Conservation (phyloP, 495 filamentous ascomycete species). For the Daldinia concentrica region DNA sequence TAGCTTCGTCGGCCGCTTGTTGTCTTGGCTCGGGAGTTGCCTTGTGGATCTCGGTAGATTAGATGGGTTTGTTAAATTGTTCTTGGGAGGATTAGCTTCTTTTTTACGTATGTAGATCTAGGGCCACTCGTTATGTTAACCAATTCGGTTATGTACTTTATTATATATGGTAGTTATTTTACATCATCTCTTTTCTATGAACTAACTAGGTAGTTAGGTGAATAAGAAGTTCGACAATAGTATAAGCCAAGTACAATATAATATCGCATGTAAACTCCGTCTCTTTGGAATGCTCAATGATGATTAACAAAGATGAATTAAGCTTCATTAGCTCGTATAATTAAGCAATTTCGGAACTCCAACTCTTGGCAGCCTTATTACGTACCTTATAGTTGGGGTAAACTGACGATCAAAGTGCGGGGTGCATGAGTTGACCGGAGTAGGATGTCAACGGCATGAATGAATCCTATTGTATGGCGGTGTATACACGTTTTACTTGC, state of each 20-base stretch:
- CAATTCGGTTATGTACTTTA: neutral
- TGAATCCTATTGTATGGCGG: neutral
- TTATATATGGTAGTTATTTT: neutral
- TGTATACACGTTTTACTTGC: neutral
- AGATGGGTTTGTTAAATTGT: neutral
- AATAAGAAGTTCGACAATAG: neutral
- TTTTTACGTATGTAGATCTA: neutral
- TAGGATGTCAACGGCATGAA: neutral
- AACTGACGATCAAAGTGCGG: conserved; percentile 18
- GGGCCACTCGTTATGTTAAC: neutral
- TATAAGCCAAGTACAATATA: neutral
- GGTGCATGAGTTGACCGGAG: conserved; percentile 11
- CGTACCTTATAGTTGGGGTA: conserved; percentile 9
- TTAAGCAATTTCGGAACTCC: conserved; percentile 11
- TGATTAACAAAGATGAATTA: conserved; percentile 14
- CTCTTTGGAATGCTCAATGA: neutral
- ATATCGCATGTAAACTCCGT: neutral
- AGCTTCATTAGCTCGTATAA: conserved; percentile 20
- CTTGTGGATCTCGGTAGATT: neutral
- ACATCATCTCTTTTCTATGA: neutral
- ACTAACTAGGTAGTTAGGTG: neutral
- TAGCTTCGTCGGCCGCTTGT: neutral
- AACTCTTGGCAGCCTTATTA: conserved; percentile 24
- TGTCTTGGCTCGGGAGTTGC: neutral
- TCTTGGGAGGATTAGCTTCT: neutral